These are phyloP conservation scores for Pyrus pyrifolia DNA, from an alignment of 306 rosid species.

Conservation along the genomic window DNA sequence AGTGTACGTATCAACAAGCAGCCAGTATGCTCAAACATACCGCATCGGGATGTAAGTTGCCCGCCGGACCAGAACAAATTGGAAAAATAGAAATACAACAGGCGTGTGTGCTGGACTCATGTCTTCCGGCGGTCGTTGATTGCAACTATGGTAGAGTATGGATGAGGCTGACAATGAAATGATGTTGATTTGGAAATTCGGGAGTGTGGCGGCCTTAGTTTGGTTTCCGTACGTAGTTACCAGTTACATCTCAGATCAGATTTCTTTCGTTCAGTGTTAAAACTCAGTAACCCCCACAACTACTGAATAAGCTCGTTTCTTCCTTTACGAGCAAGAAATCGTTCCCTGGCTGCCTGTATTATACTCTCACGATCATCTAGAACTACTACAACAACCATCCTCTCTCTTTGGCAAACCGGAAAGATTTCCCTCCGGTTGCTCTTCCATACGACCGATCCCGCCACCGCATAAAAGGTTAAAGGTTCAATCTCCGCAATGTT, in stretches of 20 bases:
- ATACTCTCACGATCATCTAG: conserved; percentile 51
- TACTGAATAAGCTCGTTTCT: conserved; percentile 35
- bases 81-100: background rate
- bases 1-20: no score
- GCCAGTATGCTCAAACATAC: no score
- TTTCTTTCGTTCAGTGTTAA: background rate
- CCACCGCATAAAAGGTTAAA: conserved; percentile 48
- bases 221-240: background rate
- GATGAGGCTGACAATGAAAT: background rate
- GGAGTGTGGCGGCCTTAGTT: background rate
- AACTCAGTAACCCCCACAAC: background rate
- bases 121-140: background rate
- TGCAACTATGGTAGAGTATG: background rate
- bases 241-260: background rate
- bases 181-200: background rate
- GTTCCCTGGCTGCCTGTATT: conserved; percentile 84
- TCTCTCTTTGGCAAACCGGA: conserved; percentile 49
- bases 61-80: no score
- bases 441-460: conserved; percentile 37
- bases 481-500: conserved; percentile 9
- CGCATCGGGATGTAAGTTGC: no score
- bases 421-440: conserved; percentile 32
- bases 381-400: conserved; percentile 17
- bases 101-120: background rate
- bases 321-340: conserved; percentile 77